phyloP scores from a whole-genome alignment of 345 rosid species.

The Gossypium arboreum region DNA sequence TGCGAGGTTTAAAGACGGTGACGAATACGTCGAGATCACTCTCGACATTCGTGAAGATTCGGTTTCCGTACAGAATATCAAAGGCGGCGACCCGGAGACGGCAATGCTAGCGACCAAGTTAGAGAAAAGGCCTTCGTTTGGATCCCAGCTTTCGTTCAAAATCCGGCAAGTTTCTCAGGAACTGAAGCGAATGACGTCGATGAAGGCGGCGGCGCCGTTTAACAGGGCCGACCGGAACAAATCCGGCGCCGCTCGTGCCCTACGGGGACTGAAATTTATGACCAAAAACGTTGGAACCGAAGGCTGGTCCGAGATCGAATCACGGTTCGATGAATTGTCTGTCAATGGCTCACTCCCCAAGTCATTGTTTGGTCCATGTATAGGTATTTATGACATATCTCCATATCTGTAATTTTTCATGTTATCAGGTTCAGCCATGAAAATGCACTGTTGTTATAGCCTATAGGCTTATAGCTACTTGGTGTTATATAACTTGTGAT shows the following conservation, averaged over 20 bases:
- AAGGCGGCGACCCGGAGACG: slow-evolving; percentile 38
- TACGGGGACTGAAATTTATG: slow-evolving; percentile 62
- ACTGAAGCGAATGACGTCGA: slow-evolving; percentile 48
- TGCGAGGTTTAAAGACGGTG: slow-evolving; percentile 35
- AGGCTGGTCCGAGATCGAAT: slow-evolving; percentile 62
- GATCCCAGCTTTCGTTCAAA: slow-evolving; percentile 33
- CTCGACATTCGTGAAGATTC: slow-evolving; percentile 48
- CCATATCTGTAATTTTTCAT: background rate
- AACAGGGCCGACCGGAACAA: slow-evolving; percentile 43
- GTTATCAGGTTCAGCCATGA: background rate
- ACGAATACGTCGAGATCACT: slow-evolving; percentile 51
- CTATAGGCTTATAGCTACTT: no score
- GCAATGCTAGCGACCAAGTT: slow-evolving; percentile 37
- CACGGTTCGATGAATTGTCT: slow-evolving; percentile 49
- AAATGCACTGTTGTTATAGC: background rate
- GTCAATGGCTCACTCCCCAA: slow-evolving; percentile 49
- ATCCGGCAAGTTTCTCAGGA: slow-evolving; percentile 57
- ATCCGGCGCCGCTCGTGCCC: slow-evolving; percentile 69
- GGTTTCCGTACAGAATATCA: slow-evolving; percentile 45
- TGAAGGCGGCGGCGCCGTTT: slow-evolving; percentile 21
- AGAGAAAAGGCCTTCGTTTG: slow-evolving; percentile 38
- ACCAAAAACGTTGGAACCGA: slow-evolving; percentile 35
- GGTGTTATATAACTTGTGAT: background rate
- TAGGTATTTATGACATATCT: slow-evolving; percentile 34
- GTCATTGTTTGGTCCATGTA: slow-evolving; percentile 64